These are phyloP conservation scores for Jatropha curcas DNA, from an alignment of 345 rosid species.

Conservation along the genomic window DNA sequence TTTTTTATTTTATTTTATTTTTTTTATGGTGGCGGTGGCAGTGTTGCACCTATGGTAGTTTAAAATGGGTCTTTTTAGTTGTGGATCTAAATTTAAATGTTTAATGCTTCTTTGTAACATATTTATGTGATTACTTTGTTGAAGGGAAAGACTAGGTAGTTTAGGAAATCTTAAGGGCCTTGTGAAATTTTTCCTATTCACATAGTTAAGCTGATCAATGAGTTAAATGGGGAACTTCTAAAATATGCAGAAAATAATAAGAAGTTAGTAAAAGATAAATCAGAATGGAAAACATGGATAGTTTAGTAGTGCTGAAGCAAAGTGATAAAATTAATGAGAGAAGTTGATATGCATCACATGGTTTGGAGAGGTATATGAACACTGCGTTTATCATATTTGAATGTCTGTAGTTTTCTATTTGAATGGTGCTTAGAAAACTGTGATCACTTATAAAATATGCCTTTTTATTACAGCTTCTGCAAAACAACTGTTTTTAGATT, in stretches of 20 bases:
- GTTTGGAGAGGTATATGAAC: not conserved
- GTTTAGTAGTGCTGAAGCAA: not conserved
- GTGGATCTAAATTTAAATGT: too few species aligned
- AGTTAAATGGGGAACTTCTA: not conserved
- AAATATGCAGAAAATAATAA: not conserved
- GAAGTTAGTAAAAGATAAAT: slow-evolving; percentile 1
- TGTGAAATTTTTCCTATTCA: not conserved
- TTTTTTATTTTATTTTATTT: not conserved
- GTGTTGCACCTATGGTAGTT: too few species aligned
- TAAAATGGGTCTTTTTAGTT: not conserved
- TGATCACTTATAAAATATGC: not conserved
- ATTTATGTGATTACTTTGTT: not conserved
- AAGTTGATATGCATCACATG: not conserved
- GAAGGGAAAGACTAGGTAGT: not conserved
- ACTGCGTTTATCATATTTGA: not conserved
- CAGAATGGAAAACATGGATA: not conserved
- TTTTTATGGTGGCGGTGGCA: not conserved
- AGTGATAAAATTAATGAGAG: not conserved
- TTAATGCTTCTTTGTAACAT: too few species aligned
- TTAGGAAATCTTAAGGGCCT: not conserved
- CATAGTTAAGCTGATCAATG: not conserved
- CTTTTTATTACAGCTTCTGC: not conserved
- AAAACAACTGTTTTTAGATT: not conserved
- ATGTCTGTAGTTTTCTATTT: not conserved
- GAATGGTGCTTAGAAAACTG: not conserved